Base-by-base conservation (phyloP, 805 yeast species). In the Candida corydali region DNA sequence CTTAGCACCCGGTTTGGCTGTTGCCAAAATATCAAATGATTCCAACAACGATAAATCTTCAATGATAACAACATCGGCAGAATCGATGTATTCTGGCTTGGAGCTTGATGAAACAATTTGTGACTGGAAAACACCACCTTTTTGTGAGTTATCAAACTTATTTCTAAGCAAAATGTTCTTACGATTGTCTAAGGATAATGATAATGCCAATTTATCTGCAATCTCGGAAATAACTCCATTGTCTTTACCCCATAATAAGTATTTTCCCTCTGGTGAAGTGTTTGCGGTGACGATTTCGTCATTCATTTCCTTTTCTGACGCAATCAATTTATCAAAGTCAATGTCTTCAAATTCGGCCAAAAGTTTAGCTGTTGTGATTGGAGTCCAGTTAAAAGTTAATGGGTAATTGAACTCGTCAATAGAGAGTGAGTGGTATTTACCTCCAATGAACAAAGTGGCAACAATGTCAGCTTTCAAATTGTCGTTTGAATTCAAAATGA, bases 121-220 rank as follows among this genome's bases (percentile, higher is more conserved):
- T 26, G 88, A 73, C 58, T 82, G 86, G 55, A 80, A 79, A 7
- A 76, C 54, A 43, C 97, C 97, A 24, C 89, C 91, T 35, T 74
- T 75, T 11, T 77, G 65, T 25, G 70, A 55, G 57, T 86, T 88
- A 58, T 91, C 95, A 50, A 68, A 86, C 51, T 75, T 76, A 35
- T 83, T 73, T 56, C 83, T 71, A 56, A 76, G 73, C 36, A 72
- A 61, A 39, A 82, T 72, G 28, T 60, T 52, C 39, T 75, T 65
- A 35, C 69, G 54, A 40, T 74, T 75, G 47, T 76, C 82, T 51
- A 83, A 68, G 2, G 94, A 79, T 47, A 83, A 69, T 16, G 86
- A 69, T 42, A 80, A 83, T 0, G 88, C 82, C 43, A 86, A 61
- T 47, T 75, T 76, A 18, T 80, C 70, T 11, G 89, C 78, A 31